A percentile compares a stretch with the other conserved stretches of the same genome.
Conservation (phyloP, 257 asterid genomes). For the Coffea eugenioides region DNA sequence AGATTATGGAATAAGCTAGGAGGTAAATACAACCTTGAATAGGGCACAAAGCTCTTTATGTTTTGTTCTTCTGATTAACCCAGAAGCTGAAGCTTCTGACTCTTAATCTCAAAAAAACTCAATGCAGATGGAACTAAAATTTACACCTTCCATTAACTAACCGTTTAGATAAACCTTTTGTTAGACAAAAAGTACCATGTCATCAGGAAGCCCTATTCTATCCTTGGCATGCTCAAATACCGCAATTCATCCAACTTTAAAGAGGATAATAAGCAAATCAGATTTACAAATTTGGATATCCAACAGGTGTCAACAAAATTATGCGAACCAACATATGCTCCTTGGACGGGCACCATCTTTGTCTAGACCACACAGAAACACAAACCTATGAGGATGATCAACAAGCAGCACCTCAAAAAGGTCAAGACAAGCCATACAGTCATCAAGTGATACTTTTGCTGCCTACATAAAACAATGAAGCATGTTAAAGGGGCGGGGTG, state of each 20-base stretch:
- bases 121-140: neutral
- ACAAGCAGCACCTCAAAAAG: slow-evolving; percentile 85
- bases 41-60: too few relatives aligned
- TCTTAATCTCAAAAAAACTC: neutral
- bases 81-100: neutral
- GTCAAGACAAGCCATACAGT: slow-evolving; percentile 74
- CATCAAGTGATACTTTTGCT: slow-evolving; percentile 76
- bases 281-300: neutral
- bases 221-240: neutral
- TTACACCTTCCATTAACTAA: neutral
- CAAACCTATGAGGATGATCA: slow-evolving; percentile 80
- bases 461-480: slow-evolving; percentile 50
- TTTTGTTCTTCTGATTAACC: neutral
- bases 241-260: neutral
- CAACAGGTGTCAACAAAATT: neutral
- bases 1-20: neutral
- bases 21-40: neutral
- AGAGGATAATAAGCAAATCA: neutral
- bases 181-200: neutral
- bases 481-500: neutral
- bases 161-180: too few relatives aligned
- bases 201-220: neutral
- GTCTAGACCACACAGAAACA: slow-evolving; percentile 9
- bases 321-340: slow-evolving; percentile 3
- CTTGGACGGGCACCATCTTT: neutral